These are phyloP conservation scores for Pharus latifolius DNA, from an alignment of 176 grass and related monocot genomes.

Conservation along the genomic window DNA sequence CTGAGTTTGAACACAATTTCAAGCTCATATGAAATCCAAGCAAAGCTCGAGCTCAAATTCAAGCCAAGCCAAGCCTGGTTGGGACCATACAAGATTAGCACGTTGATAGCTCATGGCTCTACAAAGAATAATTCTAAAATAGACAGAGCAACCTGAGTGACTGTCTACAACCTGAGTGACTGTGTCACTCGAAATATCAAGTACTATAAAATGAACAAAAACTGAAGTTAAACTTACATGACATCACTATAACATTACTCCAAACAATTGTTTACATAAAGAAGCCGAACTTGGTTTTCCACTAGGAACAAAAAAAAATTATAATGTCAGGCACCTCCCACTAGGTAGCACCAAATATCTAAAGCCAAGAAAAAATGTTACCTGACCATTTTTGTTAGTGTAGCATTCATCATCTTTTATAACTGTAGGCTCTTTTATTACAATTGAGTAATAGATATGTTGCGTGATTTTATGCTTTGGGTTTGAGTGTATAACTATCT, in stretches of 20 bases:
- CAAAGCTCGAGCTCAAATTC: no score
- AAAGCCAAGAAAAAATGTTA: background rate
- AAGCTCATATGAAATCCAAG: no score
- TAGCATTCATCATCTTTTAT: background rate
- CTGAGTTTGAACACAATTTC: no score
- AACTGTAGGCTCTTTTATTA: background rate
- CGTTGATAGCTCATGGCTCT: no score
- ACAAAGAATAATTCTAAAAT: no score
- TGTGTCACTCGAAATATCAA: background rate
- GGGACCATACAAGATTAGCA: no score
- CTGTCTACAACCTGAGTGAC: background rate
- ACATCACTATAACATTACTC: background rate
- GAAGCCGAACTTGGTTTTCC: background rate
- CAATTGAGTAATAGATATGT: background rate
- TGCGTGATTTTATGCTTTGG: background rate
- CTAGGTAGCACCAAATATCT: conserved; percentile 3
- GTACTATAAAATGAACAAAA: background rate
- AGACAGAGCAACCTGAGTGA: background rate
- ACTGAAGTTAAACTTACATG: background rate
- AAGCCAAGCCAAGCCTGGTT: no score
- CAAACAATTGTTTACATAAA: conserved; percentile 5
- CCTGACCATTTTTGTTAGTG: background rate
- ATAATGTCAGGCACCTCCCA: background rate
- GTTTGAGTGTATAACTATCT: background rate
- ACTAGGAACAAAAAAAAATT: background rate